A percentile compares a stretch with the other conserved stretches of the same genome.
Evolutionary conservation across 1,139 yeast genomes (phyloP).

Genomic region (Chernovozyma aurita): DNA sequence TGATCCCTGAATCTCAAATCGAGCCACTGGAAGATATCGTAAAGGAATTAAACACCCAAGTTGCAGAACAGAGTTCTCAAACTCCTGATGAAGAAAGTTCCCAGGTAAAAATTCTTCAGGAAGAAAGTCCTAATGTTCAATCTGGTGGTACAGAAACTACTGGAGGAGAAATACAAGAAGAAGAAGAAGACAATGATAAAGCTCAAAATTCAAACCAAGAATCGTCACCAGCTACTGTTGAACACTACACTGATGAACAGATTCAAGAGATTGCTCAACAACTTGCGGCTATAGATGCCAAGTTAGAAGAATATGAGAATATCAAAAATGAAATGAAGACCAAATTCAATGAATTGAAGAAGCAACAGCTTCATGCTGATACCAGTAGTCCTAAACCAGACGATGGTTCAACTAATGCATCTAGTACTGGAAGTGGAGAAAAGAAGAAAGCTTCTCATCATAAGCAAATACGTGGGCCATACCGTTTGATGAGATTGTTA

Average conservation of each 20-base stretch:
- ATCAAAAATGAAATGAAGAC: conserved; percentile 33
- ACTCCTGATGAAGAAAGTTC: neutral
- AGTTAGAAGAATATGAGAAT: conserved; percentile 35
- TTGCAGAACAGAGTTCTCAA: neutral
- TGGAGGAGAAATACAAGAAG: too few relatives aligned
- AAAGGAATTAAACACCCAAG: too few relatives aligned
- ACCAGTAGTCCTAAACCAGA: neutral
- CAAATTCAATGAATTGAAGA: conserved; percentile 22
- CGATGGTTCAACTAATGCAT: conserved; percentile 4
- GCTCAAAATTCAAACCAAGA: neutral
- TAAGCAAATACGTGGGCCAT: conserved; percentile 70
- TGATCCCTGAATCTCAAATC: neutral
- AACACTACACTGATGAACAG: conserved; percentile 32
- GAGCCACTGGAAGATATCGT: neutral
- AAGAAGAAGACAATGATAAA: neutral
- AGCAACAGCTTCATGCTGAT: conserved; percentile 6
- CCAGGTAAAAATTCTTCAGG: too few relatives aligned
- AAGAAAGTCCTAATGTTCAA: too few relatives aligned
- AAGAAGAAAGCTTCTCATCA: conserved; percentile 30
- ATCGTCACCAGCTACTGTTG: conserved; percentile 9
- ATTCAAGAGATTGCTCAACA: conserved; percentile 28
- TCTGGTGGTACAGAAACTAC: neutral
- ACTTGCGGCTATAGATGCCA: conserved; percentile 33
- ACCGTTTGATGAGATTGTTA: conserved; percentile 76
- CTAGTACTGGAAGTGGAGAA: conserved; percentile 3